Conservation (phyloP, 140 eudicot genomes). For the Cichorium intybus region DNA sequence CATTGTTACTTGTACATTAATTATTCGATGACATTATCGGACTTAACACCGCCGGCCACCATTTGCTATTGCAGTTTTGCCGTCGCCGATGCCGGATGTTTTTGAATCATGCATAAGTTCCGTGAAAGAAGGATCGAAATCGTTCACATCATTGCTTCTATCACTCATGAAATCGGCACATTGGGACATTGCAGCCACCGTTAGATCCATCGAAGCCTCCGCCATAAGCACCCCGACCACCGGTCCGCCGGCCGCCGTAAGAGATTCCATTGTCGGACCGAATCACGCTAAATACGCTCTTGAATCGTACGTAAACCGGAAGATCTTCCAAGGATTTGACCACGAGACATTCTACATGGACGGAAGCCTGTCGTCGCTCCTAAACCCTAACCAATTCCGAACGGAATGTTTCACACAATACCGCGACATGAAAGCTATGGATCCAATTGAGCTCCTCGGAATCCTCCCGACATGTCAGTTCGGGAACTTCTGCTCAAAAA, state of each 20-base stretch:
- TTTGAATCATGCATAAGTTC: constrained; percentile 74
- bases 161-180: constrained; percentile 95
- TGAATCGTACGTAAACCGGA: constrained; percentile 82
- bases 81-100: constrained; percentile 73
- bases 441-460: constrained; percentile 89
- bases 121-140: constrained; percentile 84
- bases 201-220: constrained; percentile 92
- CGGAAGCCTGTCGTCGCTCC: constrained; percentile 84
- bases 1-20: constrained; percentile 5
- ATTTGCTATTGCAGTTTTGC: constrained; percentile 46
- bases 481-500: constrained; percentile 84
- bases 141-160: constrained; percentile 81
- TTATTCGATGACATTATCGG: neutral
- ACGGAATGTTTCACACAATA: constrained; percentile 84
- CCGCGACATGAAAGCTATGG: constrained; percentile 97
- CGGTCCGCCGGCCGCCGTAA: constrained; percentile 18
- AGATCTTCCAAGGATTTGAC: constrained; percentile 94
- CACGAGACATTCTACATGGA: constrained; percentile 99
- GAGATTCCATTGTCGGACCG: constrained; percentile 61
- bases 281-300: constrained; percentile 88
- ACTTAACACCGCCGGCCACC: neutral
- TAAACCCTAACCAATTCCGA: constrained; percentile 87
- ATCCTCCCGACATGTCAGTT: constrained; percentile 80
- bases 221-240: constrained; percentile 35
- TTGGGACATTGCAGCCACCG: constrained; percentile 97